Conservation (phyloP, 148 eudicot genomes). For the Hydrangea macrophylla region DNA sequence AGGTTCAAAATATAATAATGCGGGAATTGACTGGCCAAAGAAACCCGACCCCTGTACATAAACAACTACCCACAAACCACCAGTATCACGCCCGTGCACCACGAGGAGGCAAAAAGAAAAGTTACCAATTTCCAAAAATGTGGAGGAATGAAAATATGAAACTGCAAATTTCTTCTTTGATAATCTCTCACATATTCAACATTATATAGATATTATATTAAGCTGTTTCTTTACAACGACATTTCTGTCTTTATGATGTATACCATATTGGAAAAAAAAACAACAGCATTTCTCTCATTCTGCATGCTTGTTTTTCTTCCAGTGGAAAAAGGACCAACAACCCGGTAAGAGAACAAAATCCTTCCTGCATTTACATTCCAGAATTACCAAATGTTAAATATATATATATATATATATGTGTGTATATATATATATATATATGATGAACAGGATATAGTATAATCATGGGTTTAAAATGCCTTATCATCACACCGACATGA, state of each 20-base stretch:
- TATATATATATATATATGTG: neutral
- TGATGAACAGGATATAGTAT: too few species aligned
- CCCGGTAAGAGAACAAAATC: neutral
- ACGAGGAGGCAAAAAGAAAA: neutral
- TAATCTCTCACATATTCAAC: neutral
- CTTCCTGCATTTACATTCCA: slow-evolving; percentile 15
- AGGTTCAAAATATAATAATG: too few species aligned
- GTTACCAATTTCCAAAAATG: neutral
- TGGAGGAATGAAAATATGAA: neutral
- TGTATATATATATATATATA: too few species aligned
- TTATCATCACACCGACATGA: too few species aligned
- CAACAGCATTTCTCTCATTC: slow-evolving; percentile 1
- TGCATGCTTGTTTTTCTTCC: neutral
- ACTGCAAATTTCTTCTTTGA: neutral
- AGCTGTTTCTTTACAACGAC: neutral
- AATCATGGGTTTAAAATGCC: too few species aligned
- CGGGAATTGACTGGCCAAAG: too few species aligned
- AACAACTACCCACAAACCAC: too few species aligned
- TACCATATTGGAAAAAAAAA: neutral
- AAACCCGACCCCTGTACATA: too few species aligned
- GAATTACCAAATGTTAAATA: neutral
- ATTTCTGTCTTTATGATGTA: neutral
- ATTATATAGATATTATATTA: neutral
- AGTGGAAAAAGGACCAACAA: slow-evolving; percentile 12
- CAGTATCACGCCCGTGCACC: too few species aligned